Conservation (phyloP, 345 rosid genomes). For the Kandelia obovata region DNA sequence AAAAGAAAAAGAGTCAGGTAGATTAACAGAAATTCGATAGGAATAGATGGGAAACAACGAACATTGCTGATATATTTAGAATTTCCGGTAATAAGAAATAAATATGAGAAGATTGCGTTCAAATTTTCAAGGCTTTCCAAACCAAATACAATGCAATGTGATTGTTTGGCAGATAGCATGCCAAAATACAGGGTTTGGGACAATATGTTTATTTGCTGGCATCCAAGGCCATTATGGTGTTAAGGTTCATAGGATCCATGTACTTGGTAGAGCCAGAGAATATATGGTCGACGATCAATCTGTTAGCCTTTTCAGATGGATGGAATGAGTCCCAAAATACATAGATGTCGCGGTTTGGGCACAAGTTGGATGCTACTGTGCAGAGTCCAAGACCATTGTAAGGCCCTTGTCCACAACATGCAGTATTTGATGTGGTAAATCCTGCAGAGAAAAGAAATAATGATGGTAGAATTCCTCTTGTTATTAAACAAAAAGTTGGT, state of each 20-base stretch:
- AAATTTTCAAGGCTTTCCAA: no score
- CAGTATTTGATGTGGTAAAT: constrained; percentile 50
- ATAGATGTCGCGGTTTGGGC: constrained; percentile 47
- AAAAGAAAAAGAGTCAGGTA: no score
- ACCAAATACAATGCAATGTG: no score
- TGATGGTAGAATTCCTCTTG: neutral
- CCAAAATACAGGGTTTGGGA: neutral
- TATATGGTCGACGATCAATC: constrained; percentile 48
- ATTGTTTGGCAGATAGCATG: no score
- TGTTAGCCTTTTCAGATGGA: constrained; percentile 75
- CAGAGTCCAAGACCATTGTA: constrained; percentile 74
- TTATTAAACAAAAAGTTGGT: no score
- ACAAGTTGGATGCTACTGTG: constrained; percentile 57
- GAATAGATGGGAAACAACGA: no score
- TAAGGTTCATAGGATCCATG: constrained; percentile 80
- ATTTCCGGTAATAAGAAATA: no score
- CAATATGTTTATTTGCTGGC: constrained; percentile 9
- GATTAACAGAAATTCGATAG: no score
- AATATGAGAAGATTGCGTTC: no score
- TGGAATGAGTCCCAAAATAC: constrained; percentile 87
- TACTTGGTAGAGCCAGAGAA: constrained; percentile 46
- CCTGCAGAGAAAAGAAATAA: constrained; percentile 35
- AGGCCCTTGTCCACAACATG: constrained; percentile 86
- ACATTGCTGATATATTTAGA: no score
- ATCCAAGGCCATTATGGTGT: constrained; percentile 61